A percentile compares a stretch with the other conserved stretches of the same genome.
Conservation (phyloP, 495 filamentous ascomycete genomes). For the Parachaetomium inaequale region DNA sequence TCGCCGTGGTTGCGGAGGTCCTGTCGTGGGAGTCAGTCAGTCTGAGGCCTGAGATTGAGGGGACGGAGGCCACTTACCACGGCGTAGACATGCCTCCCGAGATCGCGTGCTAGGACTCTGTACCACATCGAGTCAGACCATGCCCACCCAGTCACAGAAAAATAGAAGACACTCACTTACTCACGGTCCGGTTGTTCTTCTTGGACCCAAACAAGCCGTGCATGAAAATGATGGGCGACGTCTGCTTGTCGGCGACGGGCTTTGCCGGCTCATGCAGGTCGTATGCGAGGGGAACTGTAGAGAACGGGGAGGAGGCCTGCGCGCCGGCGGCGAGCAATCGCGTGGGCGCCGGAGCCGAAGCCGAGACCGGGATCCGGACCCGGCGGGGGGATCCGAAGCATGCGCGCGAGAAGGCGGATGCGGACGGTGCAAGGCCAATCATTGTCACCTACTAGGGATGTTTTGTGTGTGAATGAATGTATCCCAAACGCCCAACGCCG, state of each 20-base stretch:
- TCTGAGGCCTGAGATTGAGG: neutral
- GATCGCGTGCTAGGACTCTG: constrained; percentile 72
- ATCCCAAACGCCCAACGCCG: constrained; percentile 3
- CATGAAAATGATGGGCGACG: constrained; percentile 76
- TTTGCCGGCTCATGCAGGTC: constrained; percentile 56
- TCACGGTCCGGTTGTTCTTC: constrained; percentile 91
- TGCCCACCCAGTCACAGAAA: too few relatives aligned
- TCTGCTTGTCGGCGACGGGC: constrained; percentile 36
- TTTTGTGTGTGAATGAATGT: neutral
- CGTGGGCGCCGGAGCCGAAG: neutral
- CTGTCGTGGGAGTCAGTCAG: constrained; percentile 41
- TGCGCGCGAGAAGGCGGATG: neutral
- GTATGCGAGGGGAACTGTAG: constrained; percentile 51
- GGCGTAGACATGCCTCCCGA: constrained; percentile 77
- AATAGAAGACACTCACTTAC: constrained; percentile 66
- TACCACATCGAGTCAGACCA: neutral
- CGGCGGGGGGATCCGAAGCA: neutral
- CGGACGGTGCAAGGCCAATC: neutral
- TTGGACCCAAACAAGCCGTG: constrained; percentile 96
- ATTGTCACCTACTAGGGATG: neutral
- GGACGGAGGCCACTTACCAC: constrained; percentile 53
- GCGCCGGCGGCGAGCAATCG: constrained; percentile 4
- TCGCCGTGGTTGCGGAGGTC: constrained; percentile 95
- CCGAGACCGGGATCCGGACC: constrained; percentile 3
- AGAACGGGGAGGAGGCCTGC: neutral